Conservation (phyloP, 441 rosid genomes). For the Bruguiera hainesii region DNA sequence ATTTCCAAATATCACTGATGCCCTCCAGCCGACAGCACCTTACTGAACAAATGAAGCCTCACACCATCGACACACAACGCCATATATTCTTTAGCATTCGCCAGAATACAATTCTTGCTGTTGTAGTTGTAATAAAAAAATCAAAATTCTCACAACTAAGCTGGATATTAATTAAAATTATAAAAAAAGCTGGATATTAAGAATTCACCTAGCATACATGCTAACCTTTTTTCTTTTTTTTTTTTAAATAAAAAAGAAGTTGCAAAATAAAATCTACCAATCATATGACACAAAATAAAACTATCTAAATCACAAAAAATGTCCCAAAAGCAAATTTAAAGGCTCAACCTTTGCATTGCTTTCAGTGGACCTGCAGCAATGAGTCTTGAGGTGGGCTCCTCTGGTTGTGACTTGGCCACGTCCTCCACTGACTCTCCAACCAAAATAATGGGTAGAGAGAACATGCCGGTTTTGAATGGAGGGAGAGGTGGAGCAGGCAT, state of each 20-base stretch:
- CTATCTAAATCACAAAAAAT: not conserved
- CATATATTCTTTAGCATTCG: not conserved
- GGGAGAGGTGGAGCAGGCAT: conserved; percentile 7
- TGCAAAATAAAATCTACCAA: not conserved
- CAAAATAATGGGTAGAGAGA: conserved; percentile 16
- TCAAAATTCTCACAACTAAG: not conserved
- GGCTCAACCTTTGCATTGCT: conserved; percentile 10
- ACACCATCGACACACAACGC: too few species aligned
- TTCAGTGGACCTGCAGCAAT: conserved; percentile 3
- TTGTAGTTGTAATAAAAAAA: not conserved
- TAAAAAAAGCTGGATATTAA: not conserved
- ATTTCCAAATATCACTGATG: too few species aligned
- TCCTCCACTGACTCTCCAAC: conserved; percentile 9
- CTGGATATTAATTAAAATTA: not conserved
- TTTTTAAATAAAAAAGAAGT: too few species aligned
- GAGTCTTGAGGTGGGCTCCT: not conserved
- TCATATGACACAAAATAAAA: not conserved
- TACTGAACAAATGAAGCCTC: too few species aligned
- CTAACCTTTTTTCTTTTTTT: too few species aligned
- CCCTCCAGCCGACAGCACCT: too few species aligned
- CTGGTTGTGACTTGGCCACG: not conserved
- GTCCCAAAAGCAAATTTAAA: not conserved
- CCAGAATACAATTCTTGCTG: not conserved
- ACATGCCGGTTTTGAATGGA: conserved; percentile 12
- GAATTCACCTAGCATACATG: not conserved